Conservation (phyloP, 1,284 basidiomycete species). For the Trametes versicolor region DNA sequence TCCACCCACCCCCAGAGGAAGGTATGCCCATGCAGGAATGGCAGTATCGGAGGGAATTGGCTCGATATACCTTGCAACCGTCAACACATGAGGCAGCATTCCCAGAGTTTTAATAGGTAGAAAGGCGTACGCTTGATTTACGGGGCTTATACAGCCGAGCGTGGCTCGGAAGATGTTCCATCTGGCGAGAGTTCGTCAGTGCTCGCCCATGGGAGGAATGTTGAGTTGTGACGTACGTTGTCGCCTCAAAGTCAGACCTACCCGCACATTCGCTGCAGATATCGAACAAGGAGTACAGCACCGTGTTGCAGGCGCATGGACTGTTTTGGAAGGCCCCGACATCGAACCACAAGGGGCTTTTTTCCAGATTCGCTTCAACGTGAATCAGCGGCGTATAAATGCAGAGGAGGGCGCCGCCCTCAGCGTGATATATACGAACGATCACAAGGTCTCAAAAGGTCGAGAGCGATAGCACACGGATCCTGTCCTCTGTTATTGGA, state of each 20-base stretch:
- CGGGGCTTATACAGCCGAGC: not conserved
- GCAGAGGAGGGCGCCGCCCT: not conserved
- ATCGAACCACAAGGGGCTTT: not conserved
- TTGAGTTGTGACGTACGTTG: no score
- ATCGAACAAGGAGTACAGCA: not conserved
- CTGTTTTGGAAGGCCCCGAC: not conserved
- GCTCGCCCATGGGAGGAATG: no score
- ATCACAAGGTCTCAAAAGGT: not conserved
- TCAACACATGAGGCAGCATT: not conserved
- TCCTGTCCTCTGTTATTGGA: not conserved
- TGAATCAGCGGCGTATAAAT: not conserved
- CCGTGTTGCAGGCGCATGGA: slow-evolving; percentile 5
- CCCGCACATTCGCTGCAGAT: not conserved
- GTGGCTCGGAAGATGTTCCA: no score
- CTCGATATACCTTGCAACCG: slow-evolving; percentile 4
- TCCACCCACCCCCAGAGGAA: slow-evolving; percentile 4
- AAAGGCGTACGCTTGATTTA: not conserved
- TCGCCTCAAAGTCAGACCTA: not conserved
- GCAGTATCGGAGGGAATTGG: slow-evolving; percentile 4
- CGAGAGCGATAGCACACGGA: not conserved
- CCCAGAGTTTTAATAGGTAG: not conserved
- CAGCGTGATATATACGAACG: not conserved
- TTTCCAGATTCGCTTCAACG: not conserved
- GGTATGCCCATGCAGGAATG: slow-evolving; percentile 17
- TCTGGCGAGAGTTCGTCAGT: no score